Conservation (phyloP, 139 green algal species). For the Ettlia oleoabundans region DNA sequence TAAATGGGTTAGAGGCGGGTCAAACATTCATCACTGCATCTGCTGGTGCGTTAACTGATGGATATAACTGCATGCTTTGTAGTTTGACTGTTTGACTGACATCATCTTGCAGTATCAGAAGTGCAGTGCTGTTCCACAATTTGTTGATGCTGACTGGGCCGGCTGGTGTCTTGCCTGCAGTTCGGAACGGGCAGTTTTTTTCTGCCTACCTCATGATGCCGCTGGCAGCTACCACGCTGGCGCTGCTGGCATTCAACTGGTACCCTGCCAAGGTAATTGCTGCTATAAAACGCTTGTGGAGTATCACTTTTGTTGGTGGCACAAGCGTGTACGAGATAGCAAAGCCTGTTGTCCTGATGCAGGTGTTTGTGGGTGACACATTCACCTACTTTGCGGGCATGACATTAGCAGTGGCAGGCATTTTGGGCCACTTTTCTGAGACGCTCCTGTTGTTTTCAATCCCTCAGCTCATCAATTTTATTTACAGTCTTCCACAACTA, state of each 20-base stretch:
- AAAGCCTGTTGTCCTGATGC: too few relatives aligned
- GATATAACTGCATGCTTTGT: too few relatives aligned
- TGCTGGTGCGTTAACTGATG: slow-evolving; percentile 17
- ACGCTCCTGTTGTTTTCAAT: slow-evolving; percentile 97
- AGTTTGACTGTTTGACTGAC: background rate
- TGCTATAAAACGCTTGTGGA: too few relatives aligned
- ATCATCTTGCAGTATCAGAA: too few relatives aligned
- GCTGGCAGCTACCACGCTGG: slow-evolving; percentile 82
- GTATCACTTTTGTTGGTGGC: too few relatives aligned
- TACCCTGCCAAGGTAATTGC: slow-evolving; percentile 63
- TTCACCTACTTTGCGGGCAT: slow-evolving; percentile 99
- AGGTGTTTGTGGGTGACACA: slow-evolving; percentile 98
- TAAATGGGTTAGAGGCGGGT: slow-evolving; percentile 96
- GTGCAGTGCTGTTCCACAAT: slow-evolving; percentile 86
- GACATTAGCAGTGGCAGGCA: slow-evolving; percentile 94
- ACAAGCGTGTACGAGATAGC: too few relatives aligned
- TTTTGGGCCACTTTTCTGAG: slow-evolving; percentile 97
- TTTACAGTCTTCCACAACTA: slow-evolving; percentile 96
- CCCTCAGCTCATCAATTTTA: slow-evolving; percentile 95
- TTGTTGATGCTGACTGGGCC: slow-evolving; percentile 57
- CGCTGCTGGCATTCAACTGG: slow-evolving; percentile 92
- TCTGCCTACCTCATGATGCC: slow-evolving; percentile 92
- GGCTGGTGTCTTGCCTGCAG: slow-evolving; percentile 21
- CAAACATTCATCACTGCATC: slow-evolving; percentile 94
- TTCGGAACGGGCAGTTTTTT: slow-evolving; percentile 94